Conservation (phyloP, 2,329 filamentous ascomycete species). For the Akanthomyces dipterigenus region DNA sequence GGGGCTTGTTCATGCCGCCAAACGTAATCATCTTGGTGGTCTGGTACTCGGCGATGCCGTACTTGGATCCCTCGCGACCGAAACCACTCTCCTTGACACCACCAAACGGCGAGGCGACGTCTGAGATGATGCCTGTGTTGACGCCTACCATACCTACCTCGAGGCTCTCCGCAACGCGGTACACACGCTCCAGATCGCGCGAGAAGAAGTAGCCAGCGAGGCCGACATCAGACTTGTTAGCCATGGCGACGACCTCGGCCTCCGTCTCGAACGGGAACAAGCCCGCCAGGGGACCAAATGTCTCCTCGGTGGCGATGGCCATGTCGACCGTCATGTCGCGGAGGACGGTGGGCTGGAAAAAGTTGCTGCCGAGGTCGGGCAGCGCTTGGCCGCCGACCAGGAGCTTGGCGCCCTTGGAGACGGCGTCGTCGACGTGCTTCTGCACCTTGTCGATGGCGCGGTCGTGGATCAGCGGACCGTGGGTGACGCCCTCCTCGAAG, state of each 20-base stretch:
- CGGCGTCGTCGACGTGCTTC: slow-evolving; percentile 71
- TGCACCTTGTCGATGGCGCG: slow-evolving; percentile 76
- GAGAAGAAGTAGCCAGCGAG: slow-evolving; percentile 94
- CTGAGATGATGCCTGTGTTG: slow-evolving; percentile 64
- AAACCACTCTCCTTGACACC: slow-evolving; percentile 80
- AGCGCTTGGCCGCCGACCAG: slow-evolving; percentile 68
- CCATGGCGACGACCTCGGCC: slow-evolving; percentile 76
- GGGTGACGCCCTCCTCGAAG: slow-evolving; percentile 63
- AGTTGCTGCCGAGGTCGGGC: slow-evolving; percentile 71
- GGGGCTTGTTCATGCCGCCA: slow-evolving; percentile 49
- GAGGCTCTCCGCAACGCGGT: slow-evolving; percentile 59
- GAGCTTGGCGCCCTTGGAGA: slow-evolving; percentile 68
- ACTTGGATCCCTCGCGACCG: slow-evolving; percentile 69
- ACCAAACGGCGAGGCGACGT: slow-evolving; percentile 59
- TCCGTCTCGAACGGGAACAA: slow-evolving; percentile 86
- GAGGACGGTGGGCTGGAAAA: slow-evolving; percentile 85
- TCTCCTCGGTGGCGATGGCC: slow-evolving; percentile 81
- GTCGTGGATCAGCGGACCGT: slow-evolving; percentile 79
- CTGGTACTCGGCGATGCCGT: slow-evolving; percentile 72
- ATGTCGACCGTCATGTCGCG: slow-evolving; percentile 81
- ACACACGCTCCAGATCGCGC: slow-evolving; percentile 50
- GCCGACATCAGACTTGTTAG: slow-evolving; percentile 78
- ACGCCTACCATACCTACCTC: slow-evolving; percentile 86
- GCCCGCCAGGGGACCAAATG: slow-evolving; percentile 88
- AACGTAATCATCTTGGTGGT: slow-evolving; percentile 59